Evolutionary conservation across 2,329 filamentous ascomycete species (phyloP).

Genomic region (Boeremia exigua): DNA sequence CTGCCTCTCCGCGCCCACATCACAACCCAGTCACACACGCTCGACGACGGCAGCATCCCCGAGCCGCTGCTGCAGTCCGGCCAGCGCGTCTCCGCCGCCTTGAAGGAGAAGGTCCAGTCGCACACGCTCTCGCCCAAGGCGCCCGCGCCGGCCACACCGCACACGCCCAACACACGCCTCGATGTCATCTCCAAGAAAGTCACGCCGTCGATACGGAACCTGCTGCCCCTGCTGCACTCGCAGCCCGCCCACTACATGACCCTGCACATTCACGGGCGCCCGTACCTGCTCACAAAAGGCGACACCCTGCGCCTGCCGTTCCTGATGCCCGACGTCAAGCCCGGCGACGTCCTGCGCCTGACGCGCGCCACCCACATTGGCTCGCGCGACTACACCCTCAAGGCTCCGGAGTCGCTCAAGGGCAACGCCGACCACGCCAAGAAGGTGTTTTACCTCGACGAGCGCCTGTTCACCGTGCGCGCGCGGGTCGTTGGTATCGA

Average conservation of each 20-base stretch:
- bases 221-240: conserved; percentile 73
- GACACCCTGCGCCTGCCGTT: conserved; percentile 58
- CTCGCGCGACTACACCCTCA: conserved; percentile 87
- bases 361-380: conserved; percentile 85
- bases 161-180: conserved; percentile 30
- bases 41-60: conserved; percentile 46
- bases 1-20: conserved; percentile 58
- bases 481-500: conserved; percentile 86
- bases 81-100: conserved; percentile 37
- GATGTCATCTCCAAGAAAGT: conserved; percentile 48
- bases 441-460: conserved; percentile 71
- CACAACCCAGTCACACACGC: conserved; percentile 50
- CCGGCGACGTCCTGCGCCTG: conserved; percentile 85
- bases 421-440: conserved; percentile 40
- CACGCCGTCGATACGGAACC: conserved; percentile 62
- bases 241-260: conserved; percentile 81
- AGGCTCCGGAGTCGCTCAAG: conserved; percentile 53
- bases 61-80: conserved; percentile 58
- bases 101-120: conserved; percentile 30
- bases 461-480: conserved; percentile 82
- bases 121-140: conserved; percentile 24
- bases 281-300: conserved; percentile 75
- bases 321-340: conserved; percentile 57
- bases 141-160: conserved; percentile 17
- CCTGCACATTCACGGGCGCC: conserved; percentile 77